These are phyloP conservation scores for Neopestalotiopsis sp. DNA, from an alignment of 2,329 filamentous ascomycete species.

Conservation along the genomic window DNA sequence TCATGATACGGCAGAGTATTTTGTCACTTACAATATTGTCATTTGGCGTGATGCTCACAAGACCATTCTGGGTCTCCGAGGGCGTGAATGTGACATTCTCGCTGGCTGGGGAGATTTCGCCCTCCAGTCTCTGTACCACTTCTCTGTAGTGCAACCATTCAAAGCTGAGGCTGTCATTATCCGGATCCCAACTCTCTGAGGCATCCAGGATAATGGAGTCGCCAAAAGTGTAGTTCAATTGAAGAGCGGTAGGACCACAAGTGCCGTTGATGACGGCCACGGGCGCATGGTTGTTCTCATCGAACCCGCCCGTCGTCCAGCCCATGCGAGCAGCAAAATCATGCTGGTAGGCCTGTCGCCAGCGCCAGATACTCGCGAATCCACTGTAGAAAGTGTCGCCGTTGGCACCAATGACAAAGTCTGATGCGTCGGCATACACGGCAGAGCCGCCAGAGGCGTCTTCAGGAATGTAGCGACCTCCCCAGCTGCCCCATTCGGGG, in stretches of 20 bases:
- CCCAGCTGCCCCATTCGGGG: constrained; percentile 49
- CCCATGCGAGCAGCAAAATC: constrained; percentile 39
- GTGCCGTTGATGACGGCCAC: constrained; percentile 10
- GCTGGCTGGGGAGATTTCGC: not conserved
- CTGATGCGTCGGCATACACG: constrained; percentile 5
- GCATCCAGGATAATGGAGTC: not conserved
- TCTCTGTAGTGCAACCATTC: constrained; percentile 13
- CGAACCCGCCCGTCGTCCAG: constrained; percentile 31
- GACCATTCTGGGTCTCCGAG: not conserved
- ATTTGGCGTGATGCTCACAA: not conserved
- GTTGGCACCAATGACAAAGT: not conserved
- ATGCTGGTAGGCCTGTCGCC: constrained; percentile 36
- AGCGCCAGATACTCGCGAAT: constrained; percentile 37
- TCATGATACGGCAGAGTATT: not conserved
- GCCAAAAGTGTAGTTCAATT: not conserved
- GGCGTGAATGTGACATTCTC: not conserved
- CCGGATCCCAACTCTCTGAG: constrained; percentile 8
- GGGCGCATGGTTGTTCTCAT: constrained; percentile 12
- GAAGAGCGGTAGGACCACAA: not conserved
- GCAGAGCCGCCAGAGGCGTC: constrained; percentile 13
- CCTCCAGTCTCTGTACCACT: not conserved
- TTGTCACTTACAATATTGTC: not conserved
- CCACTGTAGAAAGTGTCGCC: constrained; percentile 4
- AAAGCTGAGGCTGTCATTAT: constrained; percentile 9
- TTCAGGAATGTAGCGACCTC: constrained; percentile 45